Evolutionary conservation across 2,329 filamentous ascomycete genomes (phyloP), one percentile per base, ranked within the genome.

Genomic region (Paraphaeosphaeria sporulosa): DNA sequence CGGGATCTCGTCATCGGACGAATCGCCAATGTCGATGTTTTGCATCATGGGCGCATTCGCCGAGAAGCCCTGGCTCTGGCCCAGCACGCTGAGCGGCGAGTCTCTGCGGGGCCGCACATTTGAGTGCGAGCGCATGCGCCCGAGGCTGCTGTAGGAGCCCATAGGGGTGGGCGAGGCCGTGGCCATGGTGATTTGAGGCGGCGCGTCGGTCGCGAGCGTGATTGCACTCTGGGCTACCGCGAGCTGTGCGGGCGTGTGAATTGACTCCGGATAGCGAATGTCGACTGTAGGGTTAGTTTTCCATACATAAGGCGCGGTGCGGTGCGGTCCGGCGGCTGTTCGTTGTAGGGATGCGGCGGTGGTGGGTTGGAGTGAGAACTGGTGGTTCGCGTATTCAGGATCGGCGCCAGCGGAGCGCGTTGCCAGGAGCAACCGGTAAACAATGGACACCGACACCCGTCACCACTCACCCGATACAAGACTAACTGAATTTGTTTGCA

Each of bases 1-100:
- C 68, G 92, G 90, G 30, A 96, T 92, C 79, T 97, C 94, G 72
- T 97, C 94, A 79, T 97, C 94, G 25, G 94, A 97, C 82, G 92
- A 97, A 74, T 97, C 94, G 69, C 92, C 89, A 67, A 89, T 80
- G 71, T 81, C 74, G 64, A 84, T 82, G 65, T 79, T 80, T 68
- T 82, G 80, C 71, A 82, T 77, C 76, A 79, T 79, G 19, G 78
- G 78, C 64, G 77, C 80, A 62, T 82, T 73, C 30, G 80, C 75
- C 23, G 77, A 74, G 65, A 82, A 82, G 63, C 80, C 81, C 64
- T 80, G 76, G 23, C 78, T 79, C 49, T 79, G 78, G 38, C 77
- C 74, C 62, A 82, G 74, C 23, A 78, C 75, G 15, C 80, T 79
- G 56, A 83, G 72, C 27, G 82, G 82, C 54, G 82, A 84, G 62